These are phyloP conservation scores for Blastomyces emzantsi DNA, from an alignment of 2,329 filamentous ascomycete species.

Conservation along the genomic window DNA sequence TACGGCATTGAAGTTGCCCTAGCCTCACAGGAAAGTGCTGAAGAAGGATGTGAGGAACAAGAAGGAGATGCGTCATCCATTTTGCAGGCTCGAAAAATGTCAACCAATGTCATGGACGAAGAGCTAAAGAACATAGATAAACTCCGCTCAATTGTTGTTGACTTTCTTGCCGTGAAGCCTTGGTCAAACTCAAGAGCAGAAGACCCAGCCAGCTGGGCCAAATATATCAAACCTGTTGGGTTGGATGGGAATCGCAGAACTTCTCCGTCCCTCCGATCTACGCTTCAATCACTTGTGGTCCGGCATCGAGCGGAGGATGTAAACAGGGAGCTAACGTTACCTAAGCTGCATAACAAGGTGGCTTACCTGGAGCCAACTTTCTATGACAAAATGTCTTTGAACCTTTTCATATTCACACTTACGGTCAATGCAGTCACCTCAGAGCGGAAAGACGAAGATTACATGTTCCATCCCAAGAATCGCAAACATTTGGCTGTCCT, in stretches of 20 bases:
- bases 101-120: constrained; percentile 39
- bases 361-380: constrained; percentile 71
- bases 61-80: constrained; percentile 20
- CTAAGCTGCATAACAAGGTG: constrained; percentile 61
- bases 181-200: constrained; percentile 59
- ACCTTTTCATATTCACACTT: constrained; percentile 75
- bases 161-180: constrained; percentile 67
- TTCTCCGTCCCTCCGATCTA: constrained; percentile 48
- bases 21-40: constrained; percentile 32
- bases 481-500: constrained; percentile 56
- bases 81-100: constrained; percentile 28
- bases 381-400: constrained; percentile 74
- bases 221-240: constrained; percentile 57
- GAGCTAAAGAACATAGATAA: constrained; percentile 58
- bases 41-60: background rate
- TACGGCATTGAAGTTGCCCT: constrained; percentile 62
- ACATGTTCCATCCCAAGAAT: constrained; percentile 76
- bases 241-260: constrained; percentile 45
- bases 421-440: constrained; percentile 83
- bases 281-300: constrained; percentile 70
- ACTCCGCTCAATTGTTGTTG: constrained; percentile 54
- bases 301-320: constrained; percentile 70
- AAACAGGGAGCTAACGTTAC: constrained; percentile 53
- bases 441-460: constrained; percentile 72
- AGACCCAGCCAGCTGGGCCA: constrained; percentile 60